Evolutionary conservation across 768 basidiomycete genomes (phyloP).

Genomic region (Leccinum fibrillosum): DNA sequence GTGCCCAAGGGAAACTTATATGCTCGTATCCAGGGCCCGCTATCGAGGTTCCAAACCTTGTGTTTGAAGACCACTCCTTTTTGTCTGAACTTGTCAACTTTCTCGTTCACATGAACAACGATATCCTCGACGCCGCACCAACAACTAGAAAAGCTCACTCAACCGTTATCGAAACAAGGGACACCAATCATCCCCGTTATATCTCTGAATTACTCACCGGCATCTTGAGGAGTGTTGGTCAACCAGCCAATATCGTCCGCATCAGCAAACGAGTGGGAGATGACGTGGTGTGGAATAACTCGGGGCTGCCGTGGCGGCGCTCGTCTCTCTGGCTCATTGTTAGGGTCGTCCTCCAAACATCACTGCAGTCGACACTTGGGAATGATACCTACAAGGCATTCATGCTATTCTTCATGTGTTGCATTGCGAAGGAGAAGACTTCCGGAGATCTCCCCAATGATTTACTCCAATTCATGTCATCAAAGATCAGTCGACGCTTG

Average conservation of each 20-base stretch:
- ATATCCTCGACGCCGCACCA: constrained; percentile 28
- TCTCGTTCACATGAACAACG: constrained; percentile 32
- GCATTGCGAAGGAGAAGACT: constrained; percentile 22
- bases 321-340: constrained; percentile 37
- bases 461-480: constrained; percentile 27
- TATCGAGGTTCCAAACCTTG: constrained; percentile 30
- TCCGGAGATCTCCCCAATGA: constrained; percentile 19
- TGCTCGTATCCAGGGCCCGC: constrained; percentile 47
- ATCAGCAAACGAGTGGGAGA: constrained; percentile 3
- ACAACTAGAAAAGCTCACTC: constrained; percentile 5
- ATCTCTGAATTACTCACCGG: not conserved
- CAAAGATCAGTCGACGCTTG: constrained; percentile 26
- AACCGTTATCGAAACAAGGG: constrained; percentile 8
- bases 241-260: not conserved
- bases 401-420: constrained; percentile 39
- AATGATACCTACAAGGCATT: constrained; percentile 43
- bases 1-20: constrained; percentile 38
- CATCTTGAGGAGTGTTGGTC: not conserved
- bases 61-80: constrained; percentile 30
- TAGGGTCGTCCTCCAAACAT: constrained; percentile 32
- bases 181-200: not conserved
- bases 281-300: constrained; percentile 4
- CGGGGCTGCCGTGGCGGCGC: constrained; percentile 26
- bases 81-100: constrained; percentile 36
- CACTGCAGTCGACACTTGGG: constrained; percentile 17